phyloP scores from a whole-genome alignment of 805 yeast species.

The Wickerhamomyces canadensis region DNA sequence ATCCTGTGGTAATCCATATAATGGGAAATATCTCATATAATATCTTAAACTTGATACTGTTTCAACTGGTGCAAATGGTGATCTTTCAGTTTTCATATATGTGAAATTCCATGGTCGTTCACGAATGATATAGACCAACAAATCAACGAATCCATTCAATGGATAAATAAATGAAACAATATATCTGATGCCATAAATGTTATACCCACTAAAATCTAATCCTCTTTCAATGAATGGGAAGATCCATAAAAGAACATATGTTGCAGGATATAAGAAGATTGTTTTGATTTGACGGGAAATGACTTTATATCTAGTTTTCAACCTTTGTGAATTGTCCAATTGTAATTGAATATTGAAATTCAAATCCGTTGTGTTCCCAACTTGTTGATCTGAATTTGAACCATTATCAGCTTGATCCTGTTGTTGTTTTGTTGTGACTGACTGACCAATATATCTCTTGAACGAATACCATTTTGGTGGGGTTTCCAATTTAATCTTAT shows the following conservation, averaged over 20 bases:
- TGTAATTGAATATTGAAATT: constrained; percentile 17
- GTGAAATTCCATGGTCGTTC: constrained; percentile 74
- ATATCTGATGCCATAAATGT: constrained; percentile 57
- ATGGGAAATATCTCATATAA: constrained; percentile 35
- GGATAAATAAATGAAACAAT: constrained; percentile 78
- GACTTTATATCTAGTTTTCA: constrained; percentile 56
- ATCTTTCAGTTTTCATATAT: constrained; percentile 21
- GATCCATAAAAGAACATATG: constrained; percentile 76
- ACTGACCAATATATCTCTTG: constrained; percentile 1
- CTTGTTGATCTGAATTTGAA: neutral
- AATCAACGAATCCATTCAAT: constrained; percentile 72
- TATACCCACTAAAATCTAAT: constrained; percentile 43
- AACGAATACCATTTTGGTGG: constrained; percentile 4
- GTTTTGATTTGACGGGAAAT: constrained; percentile 75
- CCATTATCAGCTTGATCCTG: neutral
- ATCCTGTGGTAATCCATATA: constrained; percentile 37
- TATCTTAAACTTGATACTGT: constrained; percentile 35
- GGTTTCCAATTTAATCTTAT: neutral
- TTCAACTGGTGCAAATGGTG: constrained; percentile 19
- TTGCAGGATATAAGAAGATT: constrained; percentile 78
- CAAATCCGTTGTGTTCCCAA: constrained; percentile 11
- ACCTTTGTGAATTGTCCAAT: constrained; percentile 29
- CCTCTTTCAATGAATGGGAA: constrained; percentile 69
- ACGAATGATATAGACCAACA: constrained; percentile 66
- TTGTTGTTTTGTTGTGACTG: no score